A percentile compares a stretch with the other conserved stretches of the same genome.
These are phyloP conservation scores for Flaveria robusta DNA, from an alignment of 129 eudicot species.

Conservation along the genomic window DNA sequence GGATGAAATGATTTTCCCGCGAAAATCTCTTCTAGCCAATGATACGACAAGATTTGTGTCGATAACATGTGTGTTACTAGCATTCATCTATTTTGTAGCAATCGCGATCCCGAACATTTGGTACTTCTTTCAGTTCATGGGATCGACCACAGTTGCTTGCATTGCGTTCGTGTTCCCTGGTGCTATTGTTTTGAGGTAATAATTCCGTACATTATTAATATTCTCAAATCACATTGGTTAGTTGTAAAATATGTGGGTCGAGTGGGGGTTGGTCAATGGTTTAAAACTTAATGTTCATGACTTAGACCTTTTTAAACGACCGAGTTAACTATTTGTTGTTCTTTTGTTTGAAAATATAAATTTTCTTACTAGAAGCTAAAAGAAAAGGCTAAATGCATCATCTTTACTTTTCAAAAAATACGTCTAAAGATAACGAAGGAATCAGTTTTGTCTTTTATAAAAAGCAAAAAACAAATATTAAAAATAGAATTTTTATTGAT, in stretches of 20 bases:
- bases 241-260: not conserved
- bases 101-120: constrained; percentile 76
- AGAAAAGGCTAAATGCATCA: no score
- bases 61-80: constrained; percentile 51
- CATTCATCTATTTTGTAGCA: constrained; percentile 54
- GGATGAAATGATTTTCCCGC: constrained; percentile 72
- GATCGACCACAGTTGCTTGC: constrained; percentile 76
- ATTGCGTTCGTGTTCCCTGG: constrained; percentile 82
- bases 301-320: no score
- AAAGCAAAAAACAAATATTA: no score
- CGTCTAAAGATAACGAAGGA: no score
- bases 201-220: not conserved
- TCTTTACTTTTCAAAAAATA: no score
- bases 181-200: constrained; percentile 72
- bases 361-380: no score
- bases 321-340: no score
- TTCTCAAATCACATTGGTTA: not conserved
- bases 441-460: no score
- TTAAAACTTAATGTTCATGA: no score
- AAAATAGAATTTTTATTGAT: no score
- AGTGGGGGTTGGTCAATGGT: not conserved
- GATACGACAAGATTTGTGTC: constrained; percentile 58
- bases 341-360: no score
- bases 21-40: constrained; percentile 43
- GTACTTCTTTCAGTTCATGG: constrained; percentile 91